Conservation (phyloP, 192 early-diverging fungal genomes). For the Podila horticola region DNA sequence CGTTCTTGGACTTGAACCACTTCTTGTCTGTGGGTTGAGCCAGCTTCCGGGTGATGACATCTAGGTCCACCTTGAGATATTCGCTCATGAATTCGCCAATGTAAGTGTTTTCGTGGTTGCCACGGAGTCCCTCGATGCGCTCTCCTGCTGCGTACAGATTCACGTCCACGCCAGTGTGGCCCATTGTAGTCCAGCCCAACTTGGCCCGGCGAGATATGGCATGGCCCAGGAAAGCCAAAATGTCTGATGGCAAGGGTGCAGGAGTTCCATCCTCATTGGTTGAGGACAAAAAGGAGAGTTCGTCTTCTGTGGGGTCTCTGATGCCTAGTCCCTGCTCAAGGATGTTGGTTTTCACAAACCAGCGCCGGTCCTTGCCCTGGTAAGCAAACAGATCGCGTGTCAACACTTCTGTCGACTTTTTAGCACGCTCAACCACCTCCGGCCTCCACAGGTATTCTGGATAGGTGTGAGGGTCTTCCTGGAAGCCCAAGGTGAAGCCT, state of each 20-base stretch:
- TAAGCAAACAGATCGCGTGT: slow-evolving; percentile 55
- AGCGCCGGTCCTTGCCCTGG: slow-evolving; percentile 19
- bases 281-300: slow-evolving; percentile 59
- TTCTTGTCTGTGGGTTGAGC: slow-evolving; percentile 14
- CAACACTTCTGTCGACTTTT: slow-evolving; percentile 71
- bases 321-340: slow-evolving; percentile 76
- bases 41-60: slow-evolving; percentile 56
- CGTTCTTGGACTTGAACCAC: slow-evolving; percentile 36
- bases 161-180: slow-evolving; percentile 96
- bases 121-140: slow-evolving; percentile 51
- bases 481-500: slow-evolving; percentile 85
- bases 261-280: slow-evolving; percentile 14
- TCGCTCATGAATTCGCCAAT: slow-evolving; percentile 66
- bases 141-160: slow-evolving; percentile 76
- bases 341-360: slow-evolving; percentile 66
- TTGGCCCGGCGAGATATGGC: slow-evolving; percentile 16
- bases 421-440: slow-evolving; percentile 71
- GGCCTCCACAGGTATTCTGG: slow-evolving; percentile 94
- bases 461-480: slow-evolving; percentile 70
- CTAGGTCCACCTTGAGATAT: slow-evolving; percentile 64
- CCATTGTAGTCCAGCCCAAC: slow-evolving; percentile 83
- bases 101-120: slow-evolving; percentile 76
- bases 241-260: background rate
- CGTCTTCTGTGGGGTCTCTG: slow-evolving; percentile 71
- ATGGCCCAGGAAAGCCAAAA: slow-evolving; percentile 17